Conservation (phyloP, 164 flowering plant genomes). For the Piper betle region DNA sequence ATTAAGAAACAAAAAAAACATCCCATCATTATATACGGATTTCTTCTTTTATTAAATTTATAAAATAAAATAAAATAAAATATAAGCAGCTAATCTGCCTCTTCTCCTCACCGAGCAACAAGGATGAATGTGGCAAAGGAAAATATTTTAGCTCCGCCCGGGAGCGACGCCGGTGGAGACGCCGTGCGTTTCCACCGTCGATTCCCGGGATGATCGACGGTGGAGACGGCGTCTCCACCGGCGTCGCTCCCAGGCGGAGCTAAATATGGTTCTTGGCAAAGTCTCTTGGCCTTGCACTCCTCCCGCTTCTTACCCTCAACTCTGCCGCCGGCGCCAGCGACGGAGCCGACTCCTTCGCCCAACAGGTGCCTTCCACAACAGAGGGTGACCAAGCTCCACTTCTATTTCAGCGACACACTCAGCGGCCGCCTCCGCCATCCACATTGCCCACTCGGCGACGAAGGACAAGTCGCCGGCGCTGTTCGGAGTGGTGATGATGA, state of each 20-base stretch:
- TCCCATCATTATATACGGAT: no score
- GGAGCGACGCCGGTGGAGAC: no score
- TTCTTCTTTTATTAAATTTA: no score
- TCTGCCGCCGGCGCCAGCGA: background rate
- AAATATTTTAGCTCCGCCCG: no score
- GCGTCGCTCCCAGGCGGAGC: no score
- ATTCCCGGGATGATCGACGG: background rate
- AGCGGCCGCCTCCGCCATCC: constrained; percentile 27
- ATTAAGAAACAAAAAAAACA: no score
- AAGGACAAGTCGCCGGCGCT: background rate
- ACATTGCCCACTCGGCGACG: constrained; percentile 14
- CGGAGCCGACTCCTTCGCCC: background rate
- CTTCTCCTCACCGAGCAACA: background rate
- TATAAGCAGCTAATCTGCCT: background rate
- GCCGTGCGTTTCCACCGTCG: no score
- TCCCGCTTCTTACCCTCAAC: background rate
- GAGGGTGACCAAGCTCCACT: constrained; percentile 30
- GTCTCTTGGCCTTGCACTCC: background rate
- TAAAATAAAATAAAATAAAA: no score
- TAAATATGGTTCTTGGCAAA: no score
- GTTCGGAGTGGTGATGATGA: constrained; percentile 29
- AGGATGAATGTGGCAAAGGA: background rate
- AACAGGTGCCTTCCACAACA: background rate
- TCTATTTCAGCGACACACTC: constrained; percentile 45
- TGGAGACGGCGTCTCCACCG: no score